phyloP scores from a whole-genome alignment of 2,329 filamentous ascomycete genomes.

The Hypoxylon sp. region DNA sequence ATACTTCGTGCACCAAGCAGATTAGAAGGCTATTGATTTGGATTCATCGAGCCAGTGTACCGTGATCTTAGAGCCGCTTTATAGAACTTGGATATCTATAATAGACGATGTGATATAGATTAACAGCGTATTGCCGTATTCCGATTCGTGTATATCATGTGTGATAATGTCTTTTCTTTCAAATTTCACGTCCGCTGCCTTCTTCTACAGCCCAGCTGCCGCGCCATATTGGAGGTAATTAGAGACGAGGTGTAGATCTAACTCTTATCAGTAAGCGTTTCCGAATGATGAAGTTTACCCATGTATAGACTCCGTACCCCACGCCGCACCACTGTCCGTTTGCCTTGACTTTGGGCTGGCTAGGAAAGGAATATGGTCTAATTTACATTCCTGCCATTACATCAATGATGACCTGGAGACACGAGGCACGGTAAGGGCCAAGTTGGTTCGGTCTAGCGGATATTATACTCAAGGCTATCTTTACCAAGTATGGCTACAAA shows the following conservation, averaged over 20 bases:
- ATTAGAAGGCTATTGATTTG: slow-evolving; percentile 1
- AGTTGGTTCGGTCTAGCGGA: too few species aligned
- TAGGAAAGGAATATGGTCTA: too few species aligned
- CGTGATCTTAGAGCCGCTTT: not conserved
- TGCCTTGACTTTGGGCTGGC: too few species aligned
- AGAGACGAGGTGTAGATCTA: not conserved
- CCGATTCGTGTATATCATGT: not conserved
- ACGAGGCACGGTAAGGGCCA: too few species aligned
- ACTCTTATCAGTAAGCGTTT: not conserved
- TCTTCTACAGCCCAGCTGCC: not conserved
- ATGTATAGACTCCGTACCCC: too few species aligned
- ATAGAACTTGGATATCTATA: not conserved
- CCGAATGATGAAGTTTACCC: too few species aligned
- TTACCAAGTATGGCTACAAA: too few species aligned
- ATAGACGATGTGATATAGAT: slow-evolving; percentile 3
- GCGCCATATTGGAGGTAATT: not conserved
- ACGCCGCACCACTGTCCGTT: too few species aligned
- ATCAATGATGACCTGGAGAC: too few species aligned
- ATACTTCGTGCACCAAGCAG: not conserved
- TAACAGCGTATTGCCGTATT: not conserved
- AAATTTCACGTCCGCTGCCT: not conserved
- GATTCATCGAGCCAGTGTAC: not conserved
- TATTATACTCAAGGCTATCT: too few species aligned
- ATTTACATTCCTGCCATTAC: too few species aligned
- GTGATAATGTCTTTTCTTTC: not conserved